Evolutionary conservation across 371 early-diverging fungal genomes (phyloP), one percentile per base, ranked within the genome.

Genomic region (Apophysomyces trapeziformis): DNA sequence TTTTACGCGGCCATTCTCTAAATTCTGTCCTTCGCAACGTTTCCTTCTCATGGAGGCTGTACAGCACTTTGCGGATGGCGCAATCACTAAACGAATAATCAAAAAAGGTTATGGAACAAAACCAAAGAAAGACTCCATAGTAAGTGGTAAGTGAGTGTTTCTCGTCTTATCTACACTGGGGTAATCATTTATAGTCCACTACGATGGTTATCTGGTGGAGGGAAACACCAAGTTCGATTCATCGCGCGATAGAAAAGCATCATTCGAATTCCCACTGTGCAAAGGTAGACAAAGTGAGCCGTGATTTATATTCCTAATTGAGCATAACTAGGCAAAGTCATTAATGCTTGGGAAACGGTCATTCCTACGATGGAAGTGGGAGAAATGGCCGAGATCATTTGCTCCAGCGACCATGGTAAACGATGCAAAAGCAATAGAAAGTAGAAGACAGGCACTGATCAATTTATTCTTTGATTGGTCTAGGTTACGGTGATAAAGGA

Each of bases 401-500:
- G 85, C 60, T 67, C 80, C 38, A 79, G 85, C 50, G 81, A 85
- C 41, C 86, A 86, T 68, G 88, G 89, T 87, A 79, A 8, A 58
- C 64, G n/a, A 11, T 32, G 16, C 43, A 38, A 45, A 60, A 43
- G 26, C 80, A 79, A 13, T 56, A 71, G 41, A 71, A 76, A 70
- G 67, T 26, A 3, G 32, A 26, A 26, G 32, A 26, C 32, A 26
- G 32, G 2, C 1, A 26, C 32, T 26, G 16, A 38, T 14, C 7
- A 26, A 60, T 26, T 0, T 26, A 26, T 26, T 26, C 32, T 26
- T 38, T 4, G 32, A 8, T 13, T 38, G 0, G 38, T 26, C 32
- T 58, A 89, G 90, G 84, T 11, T 89, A 87, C 61, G 88, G 89
- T 9, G 84, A 72, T 44, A 63, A 72, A n/a, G 89, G 89, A 43